These are phyloP conservation scores for Nidularia pulvinata DNA, from an alignment of 768 basidiomycete species.

Conservation along the genomic window DNA sequence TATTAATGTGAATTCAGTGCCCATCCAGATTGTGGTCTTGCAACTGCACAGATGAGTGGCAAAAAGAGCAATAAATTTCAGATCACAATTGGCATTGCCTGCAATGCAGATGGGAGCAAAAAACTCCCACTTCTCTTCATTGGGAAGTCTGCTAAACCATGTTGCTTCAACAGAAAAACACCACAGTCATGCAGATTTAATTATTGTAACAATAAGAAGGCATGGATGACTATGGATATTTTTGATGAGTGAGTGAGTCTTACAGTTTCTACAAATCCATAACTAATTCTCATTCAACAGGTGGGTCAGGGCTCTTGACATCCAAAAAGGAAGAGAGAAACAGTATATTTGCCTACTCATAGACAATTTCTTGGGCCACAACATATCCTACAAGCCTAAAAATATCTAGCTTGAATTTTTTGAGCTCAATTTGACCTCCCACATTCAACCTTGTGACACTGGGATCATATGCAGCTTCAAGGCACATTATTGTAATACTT, in stretches of 20 bases:
- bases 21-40: constrained; percentile 25
- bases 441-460: constrained; percentile 30
- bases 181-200: constrained; percentile 21
- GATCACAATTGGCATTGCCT: constrained; percentile 19
- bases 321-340: constrained; percentile 12
- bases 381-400: constrained; percentile 16
- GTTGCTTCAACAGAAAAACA: constrained; percentile 21
- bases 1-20: constrained; percentile 5
- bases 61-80: constrained; percentile 26
- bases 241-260: constrained; percentile 26
- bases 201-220: constrained; percentile 32
- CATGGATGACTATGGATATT: constrained; percentile 32
- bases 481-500: constrained; percentile 23
- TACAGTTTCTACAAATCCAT: neutral
- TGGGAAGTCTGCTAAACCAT: constrained; percentile 25
- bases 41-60: constrained; percentile 24
- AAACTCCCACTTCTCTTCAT: constrained; percentile 27
- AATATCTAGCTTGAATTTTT: constrained; percentile 26
- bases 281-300: constrained; percentile 4
- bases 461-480: constrained; percentile 32
- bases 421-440: constrained; percentile 29
- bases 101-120: constrained; percentile 27
- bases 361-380: constrained; percentile 29
- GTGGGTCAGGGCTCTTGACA: constrained; percentile 19
- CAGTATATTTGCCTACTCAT: constrained; percentile 19